Percentiles rank a stretch among this genome's conserved stretches.
Evolutionary conservation across 1,139 yeast species (phyloP).

Genomic region (Geotrichum citri-aurantii): DNA sequence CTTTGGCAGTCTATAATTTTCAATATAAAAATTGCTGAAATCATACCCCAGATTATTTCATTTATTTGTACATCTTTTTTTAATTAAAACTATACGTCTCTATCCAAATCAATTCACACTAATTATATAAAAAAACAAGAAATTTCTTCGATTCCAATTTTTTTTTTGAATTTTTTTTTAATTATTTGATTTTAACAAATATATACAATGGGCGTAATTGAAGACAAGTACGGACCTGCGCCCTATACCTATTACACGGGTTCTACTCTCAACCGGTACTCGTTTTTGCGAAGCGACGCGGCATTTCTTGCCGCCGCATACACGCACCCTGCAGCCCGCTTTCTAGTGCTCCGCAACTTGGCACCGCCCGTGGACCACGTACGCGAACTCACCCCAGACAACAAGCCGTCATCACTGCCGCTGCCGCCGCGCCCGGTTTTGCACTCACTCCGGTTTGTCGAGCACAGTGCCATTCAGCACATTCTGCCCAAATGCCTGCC

Average conservation of each 20-base stretch:
- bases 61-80: too few relatives aligned
- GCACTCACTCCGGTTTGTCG: slow-evolving; percentile 22
- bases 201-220: neutral
- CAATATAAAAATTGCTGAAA: too few relatives aligned
- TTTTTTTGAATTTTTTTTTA: neutral
- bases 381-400: slow-evolving; percentile 3
- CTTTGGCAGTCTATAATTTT: too few relatives aligned
- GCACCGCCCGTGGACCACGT: slow-evolving; percentile 29
- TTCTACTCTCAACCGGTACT: slow-evolving; percentile 66
- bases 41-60: too few relatives aligned
- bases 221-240: slow-evolving; percentile 24
- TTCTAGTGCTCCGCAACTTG: slow-evolving; percentile 46
- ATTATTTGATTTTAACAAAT: too few relatives aligned
- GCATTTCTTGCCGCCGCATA: slow-evolving; percentile 54
- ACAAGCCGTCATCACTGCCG: too few relatives aligned
- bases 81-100: too few relatives aligned
- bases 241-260: slow-evolving; percentile 41
- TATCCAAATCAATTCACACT: too few relatives aligned
- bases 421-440: slow-evolving; percentile 15
- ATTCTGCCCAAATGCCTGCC: slow-evolving; percentile 33
- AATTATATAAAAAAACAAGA: too few relatives aligned
- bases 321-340: slow-evolving; percentile 48
- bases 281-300: slow-evolving; percentile 65
- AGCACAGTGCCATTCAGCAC: slow-evolving; percentile 25
- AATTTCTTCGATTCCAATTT: too few relatives aligned